These are phyloP conservation scores for Leptodontidium sp. DNA, from an alignment of 2,329 filamentous ascomycete genomes.

Conservation along the genomic window DNA sequence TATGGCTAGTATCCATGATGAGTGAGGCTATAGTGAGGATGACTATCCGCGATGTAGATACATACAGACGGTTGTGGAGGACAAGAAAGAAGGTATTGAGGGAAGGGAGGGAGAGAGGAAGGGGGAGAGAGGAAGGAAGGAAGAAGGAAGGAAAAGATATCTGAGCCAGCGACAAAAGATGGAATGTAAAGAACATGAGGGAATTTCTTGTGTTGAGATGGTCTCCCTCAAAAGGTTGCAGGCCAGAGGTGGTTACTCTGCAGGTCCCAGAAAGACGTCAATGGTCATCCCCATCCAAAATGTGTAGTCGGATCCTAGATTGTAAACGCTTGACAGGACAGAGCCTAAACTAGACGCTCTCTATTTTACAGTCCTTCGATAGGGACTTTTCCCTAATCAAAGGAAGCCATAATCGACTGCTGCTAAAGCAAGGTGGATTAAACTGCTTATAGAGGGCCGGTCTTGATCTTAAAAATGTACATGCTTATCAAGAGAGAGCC, in stretches of 20 bases:
- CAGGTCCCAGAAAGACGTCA: constrained; percentile 5
- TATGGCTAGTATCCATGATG: background rate
- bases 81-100: constrained; percentile 9
- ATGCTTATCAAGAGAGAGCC: constrained; percentile 4
- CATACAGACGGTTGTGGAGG: constrained; percentile 4
- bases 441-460: constrained; percentile 2
- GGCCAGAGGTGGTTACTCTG: constrained; percentile 3
- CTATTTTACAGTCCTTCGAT: constrained; percentile 3
- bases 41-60: background rate
- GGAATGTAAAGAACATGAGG: constrained; percentile 9
- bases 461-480: constrained; percentile 5
- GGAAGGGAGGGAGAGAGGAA: background rate
- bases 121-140: background rate
- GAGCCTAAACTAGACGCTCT: constrained; percentile 1
- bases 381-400: background rate
- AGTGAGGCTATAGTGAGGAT: background rate
- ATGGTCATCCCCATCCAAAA: background rate
- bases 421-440: constrained; percentile 10
- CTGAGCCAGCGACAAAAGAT: background rate
- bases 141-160: constrained; percentile 6
- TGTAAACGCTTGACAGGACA: background rate
- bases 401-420: constrained; percentile 8
- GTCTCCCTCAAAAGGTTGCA: constrained; percentile 9
- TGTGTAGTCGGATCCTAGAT: background rate
- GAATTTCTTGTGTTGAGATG: constrained; percentile 1